Evolutionary conservation across 2,329 filamentous ascomycete species (phyloP).

Genomic region (Cordyceps cateniannulata): DNA sequence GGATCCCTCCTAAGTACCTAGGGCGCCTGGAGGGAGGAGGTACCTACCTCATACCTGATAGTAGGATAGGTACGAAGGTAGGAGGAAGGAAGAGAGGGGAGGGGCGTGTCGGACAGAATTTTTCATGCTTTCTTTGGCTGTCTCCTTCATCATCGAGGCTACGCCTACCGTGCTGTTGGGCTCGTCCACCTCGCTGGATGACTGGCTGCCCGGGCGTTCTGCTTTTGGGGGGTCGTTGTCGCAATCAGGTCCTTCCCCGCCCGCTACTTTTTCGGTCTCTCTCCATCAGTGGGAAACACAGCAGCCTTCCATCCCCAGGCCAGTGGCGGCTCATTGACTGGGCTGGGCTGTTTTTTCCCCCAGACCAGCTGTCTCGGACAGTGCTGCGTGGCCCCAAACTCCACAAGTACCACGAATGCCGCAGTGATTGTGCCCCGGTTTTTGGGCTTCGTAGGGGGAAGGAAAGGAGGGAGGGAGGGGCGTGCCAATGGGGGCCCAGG

Average conservation of each 20-base stretch:
- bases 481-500: not conserved
- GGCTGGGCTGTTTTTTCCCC: not conserved
- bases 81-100: not conserved
- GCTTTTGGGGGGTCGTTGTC: not conserved
- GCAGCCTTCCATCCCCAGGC: not conserved
- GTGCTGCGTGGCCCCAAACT: constrained; percentile 3
- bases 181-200: not conserved
- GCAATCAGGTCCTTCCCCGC: constrained; percentile 1
- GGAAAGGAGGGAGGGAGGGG: not conserved
- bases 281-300: not conserved
- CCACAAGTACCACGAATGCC: constrained; percentile 8
- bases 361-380: constrained; percentile 4
- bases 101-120: constrained; percentile 5
- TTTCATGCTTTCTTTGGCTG: not conserved
- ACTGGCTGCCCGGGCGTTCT: not conserved
- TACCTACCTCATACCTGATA: no score
- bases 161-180: not conserved
- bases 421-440: constrained; percentile 7
- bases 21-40: no score
- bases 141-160: not conserved
- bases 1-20: not conserved
- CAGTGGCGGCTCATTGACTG: not conserved
- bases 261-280: not conserved
- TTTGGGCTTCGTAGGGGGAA: not conserved
- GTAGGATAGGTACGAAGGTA: no score